Percentiles rank a stretch among this genome's conserved stretches.
Conservation (phyloP, 2,329 filamentous ascomycete genomes). For the Sporothrix pallida region DNA sequence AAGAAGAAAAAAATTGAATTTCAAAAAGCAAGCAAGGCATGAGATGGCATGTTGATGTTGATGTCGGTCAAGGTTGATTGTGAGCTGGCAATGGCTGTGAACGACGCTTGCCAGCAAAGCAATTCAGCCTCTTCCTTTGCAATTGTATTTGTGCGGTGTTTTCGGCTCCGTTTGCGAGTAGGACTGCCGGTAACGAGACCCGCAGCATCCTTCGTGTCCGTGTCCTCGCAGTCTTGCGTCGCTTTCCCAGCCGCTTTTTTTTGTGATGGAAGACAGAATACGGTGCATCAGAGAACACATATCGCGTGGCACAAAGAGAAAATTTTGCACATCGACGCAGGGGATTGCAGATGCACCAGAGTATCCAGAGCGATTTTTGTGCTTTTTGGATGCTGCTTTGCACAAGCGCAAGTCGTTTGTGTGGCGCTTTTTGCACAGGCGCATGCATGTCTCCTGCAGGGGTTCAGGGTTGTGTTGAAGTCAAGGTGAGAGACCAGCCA, state of each 20-base stretch:
- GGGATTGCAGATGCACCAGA: not conserved
- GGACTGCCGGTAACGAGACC: slow-evolving; percentile 6
- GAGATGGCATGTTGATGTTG: not conserved
- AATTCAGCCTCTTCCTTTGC: slow-evolving; percentile 24
- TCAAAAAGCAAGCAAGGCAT: not conserved
- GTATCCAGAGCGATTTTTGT: not conserved
- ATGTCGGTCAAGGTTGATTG: not conserved
- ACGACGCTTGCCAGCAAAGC: slow-evolving; percentile 26
- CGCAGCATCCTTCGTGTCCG: slow-evolving; percentile 7
- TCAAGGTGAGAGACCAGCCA: not conserved
- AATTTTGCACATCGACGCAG: slow-evolving; percentile 1
- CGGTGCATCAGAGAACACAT: too few species aligned
- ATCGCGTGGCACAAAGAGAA: not conserved
- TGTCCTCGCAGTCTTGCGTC: not conserved
- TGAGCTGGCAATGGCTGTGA: not conserved
- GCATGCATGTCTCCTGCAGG: slow-evolving; percentile 25
- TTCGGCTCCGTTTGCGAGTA: slow-evolving; percentile 5
- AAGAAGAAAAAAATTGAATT: not conserved
- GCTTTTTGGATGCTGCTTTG: slow-evolving; percentile 1
- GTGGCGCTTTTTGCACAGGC: slow-evolving; percentile 8
- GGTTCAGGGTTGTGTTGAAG: slow-evolving; percentile 15
- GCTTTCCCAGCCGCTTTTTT: slow-evolving; percentile 22
- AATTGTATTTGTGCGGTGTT: not conserved
- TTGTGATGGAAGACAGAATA: not conserved
- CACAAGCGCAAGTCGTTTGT: not conserved